A percentile compares a stretch with the other conserved stretches of the same genome.
phyloP scores from a whole-genome alignment of 306 rosid species.

The Biancaea sappan region DNA sequence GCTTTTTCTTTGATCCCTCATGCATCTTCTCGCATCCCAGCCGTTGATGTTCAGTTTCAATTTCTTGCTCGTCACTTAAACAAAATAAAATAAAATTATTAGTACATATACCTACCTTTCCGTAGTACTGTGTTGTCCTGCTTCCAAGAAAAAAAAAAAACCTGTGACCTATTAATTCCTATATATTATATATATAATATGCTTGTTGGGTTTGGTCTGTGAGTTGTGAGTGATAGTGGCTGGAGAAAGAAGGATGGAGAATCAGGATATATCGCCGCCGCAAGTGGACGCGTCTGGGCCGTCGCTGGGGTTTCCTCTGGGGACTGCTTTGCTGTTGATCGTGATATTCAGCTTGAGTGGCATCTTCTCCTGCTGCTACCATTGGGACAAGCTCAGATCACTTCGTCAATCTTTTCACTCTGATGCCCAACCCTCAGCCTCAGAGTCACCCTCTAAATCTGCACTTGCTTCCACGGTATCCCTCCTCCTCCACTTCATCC shows the following conservation, averaged over 20 bases:
- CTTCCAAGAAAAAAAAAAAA: neutral
- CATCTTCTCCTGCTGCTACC: conserved; percentile 94
- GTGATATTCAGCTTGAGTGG: conserved; percentile 88
- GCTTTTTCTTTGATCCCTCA: neutral
- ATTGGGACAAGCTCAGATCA: conserved; percentile 89
- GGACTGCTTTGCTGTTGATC: conserved; percentile 81
- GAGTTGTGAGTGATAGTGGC: conserved; percentile 48
- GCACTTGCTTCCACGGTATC: conserved; percentile 46
- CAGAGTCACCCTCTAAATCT: conserved; percentile 46
- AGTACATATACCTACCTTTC: too few species aligned
- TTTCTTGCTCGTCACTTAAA: too few species aligned
- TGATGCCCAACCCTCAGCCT: conserved; percentile 9
- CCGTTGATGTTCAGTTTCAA: too few species aligned
- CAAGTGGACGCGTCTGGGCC: conserved; percentile 75
- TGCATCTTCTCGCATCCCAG: too few species aligned
- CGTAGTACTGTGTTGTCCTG: neutral
- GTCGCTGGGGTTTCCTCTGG: conserved; percentile 86
- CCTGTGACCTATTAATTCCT: neutral
- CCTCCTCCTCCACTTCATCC: too few species aligned
- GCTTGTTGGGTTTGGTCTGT: too few species aligned
- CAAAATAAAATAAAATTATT: too few species aligned
- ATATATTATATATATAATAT: neutral
- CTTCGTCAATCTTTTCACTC: conserved; percentile 55
- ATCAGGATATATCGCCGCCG: conserved; percentile 52
- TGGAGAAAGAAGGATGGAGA: conserved; percentile 51